Evolutionary conservation across 2,329 filamentous ascomycete species (phyloP), one percentile per base, ranked within the genome.

Genomic region (Chaetothyriales sp.): DNA sequence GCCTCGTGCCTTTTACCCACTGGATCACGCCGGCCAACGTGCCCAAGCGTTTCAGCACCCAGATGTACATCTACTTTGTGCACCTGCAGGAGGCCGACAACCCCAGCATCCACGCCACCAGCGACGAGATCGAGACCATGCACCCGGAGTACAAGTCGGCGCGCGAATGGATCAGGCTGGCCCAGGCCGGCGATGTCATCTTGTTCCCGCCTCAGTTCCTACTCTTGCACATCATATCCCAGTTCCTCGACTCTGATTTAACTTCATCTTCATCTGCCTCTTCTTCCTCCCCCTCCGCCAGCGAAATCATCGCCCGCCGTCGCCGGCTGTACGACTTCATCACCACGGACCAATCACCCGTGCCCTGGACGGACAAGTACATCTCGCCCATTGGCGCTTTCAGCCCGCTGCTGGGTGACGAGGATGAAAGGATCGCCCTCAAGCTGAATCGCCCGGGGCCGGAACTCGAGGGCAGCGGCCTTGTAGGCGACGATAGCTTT

Each of bases 151-250:
- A 95, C 64, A 78, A 86, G 43, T 74, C 80, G 1, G 78, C 84
- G 0, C 67, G 73, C 2, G 72, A 74, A 18, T 95, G 89, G 83
- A 70, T 95, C 18, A 66, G 70, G 4, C 73, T 77, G 47, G 83
- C 84, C 3, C 68, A 72, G 1, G 64, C 65, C 2, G 81, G 80
- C 25, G 74, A 84, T 42, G 80, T 95, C 53, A 84, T 93, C 52
- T 70, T 98, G 4, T 95, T 93, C 63, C 92, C 92, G 3, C 92
- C 92, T 0, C 92, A 96, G 63, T 83, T 82, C 63, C 71, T 81
- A 55, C 68, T 83, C 6, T 66, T 80, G 1, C 67, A 73, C 43
- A 63, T 80, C 5, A 65, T 77, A 1, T 64, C 72, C 0, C 67
- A 68, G 3, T 76, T 74, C 53, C 66, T 80, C 8, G 67, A 72